Evolutionary conservation across 2,329 filamentous ascomycete species (phyloP).

Genomic region (Paradendryphiella salina): DNA sequence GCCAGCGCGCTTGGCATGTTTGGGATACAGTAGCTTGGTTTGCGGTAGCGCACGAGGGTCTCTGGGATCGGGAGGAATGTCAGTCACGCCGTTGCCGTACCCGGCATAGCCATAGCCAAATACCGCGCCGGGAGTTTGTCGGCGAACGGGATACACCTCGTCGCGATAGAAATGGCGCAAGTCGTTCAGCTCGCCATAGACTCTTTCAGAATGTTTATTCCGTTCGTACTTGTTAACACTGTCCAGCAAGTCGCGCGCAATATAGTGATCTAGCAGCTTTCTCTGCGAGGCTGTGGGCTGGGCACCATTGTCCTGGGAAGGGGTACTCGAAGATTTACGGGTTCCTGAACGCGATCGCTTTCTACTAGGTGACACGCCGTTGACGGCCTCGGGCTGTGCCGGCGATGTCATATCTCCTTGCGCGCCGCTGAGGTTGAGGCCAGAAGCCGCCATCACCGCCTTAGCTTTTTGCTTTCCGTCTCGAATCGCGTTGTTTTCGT

Average conservation of each 20-base stretch:
- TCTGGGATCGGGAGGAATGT: constrained; percentile 37
- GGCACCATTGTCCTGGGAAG: constrained; percentile 45
- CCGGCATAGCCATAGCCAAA: constrained; percentile 79
- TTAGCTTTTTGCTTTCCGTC: constrained; percentile 65
- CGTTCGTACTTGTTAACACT: constrained; percentile 58
- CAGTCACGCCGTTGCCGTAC: constrained; percentile 85
- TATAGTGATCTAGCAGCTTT: constrained; percentile 64
- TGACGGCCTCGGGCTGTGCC: constrained; percentile 47
- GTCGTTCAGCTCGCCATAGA: constrained; percentile 59
- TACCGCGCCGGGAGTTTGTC: constrained; percentile 60
- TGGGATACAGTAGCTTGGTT: constrained; percentile 73
- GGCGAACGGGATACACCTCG: constrained; percentile 61
- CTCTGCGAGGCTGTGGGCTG: constrained; percentile 41
- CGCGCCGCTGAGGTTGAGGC: constrained; percentile 42
- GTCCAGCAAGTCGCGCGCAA: constrained; percentile 65
- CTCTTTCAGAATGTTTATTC: constrained; percentile 60
- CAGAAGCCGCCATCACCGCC: constrained; percentile 60
- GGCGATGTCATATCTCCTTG: constrained; percentile 36
- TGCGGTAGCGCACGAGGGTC: constrained; percentile 57
- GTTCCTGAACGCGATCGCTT: constrained; percentile 65
- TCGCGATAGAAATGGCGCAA: constrained; percentile 36
- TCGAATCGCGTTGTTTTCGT: constrained; percentile 53
- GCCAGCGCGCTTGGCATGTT: constrained; percentile 73
- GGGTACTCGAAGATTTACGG: constrained; percentile 51
- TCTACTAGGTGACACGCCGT: constrained; percentile 56